Evolutionary conservation across 495 filamentous ascomycete genomes (phyloP).

Genomic region (Lineolata rhizophorae): DNA sequence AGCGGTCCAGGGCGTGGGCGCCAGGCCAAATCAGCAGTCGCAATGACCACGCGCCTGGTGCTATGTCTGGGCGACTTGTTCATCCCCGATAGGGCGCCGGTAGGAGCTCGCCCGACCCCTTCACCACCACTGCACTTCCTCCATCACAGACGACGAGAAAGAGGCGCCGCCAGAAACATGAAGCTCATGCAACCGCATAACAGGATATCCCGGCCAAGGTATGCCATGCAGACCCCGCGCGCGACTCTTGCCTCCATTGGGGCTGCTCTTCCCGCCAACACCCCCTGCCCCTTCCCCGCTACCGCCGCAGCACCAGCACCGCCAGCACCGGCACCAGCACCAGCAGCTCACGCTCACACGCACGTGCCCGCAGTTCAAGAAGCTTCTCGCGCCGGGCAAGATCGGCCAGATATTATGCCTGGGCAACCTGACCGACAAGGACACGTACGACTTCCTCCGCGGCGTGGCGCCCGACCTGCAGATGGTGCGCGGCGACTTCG

Average conservation of each 20-base stretch:
- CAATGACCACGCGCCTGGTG: slow-evolving; percentile 62
- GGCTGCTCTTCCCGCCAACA: too few species aligned
- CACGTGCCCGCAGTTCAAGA: slow-evolving; percentile 91
- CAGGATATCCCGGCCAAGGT: slow-evolving; percentile 87
- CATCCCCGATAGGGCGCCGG: slow-evolving; percentile 87
- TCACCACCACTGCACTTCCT: neutral
- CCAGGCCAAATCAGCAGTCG: too few species aligned
- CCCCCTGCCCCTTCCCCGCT: too few species aligned
- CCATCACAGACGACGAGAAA: slow-evolving; percentile 11
- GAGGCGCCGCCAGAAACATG: slow-evolving; percentile 1
- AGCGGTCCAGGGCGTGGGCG: too few species aligned
- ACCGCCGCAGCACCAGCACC: slow-evolving; percentile 2
- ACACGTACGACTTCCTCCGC: slow-evolving; percentile 88
- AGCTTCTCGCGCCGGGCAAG: slow-evolving; percentile 92
- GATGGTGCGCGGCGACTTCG: slow-evolving; percentile 83
- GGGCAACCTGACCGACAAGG: slow-evolving; percentile 86
- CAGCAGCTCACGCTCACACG: slow-evolving; percentile 1
- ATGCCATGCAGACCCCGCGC: too few species aligned
- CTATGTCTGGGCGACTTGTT: slow-evolving; percentile 92
- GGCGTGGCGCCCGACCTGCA: slow-evolving; percentile 82
- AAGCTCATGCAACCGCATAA: too few species aligned
- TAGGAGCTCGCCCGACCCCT: slow-evolving; percentile 19
- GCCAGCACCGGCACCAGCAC: too few species aligned
- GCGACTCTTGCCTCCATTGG: too few species aligned
- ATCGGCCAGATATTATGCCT: slow-evolving; percentile 95